Conservation (phyloP, 2,329 filamentous ascomycete species). For the Drechslerella stenobrocha region DNA sequence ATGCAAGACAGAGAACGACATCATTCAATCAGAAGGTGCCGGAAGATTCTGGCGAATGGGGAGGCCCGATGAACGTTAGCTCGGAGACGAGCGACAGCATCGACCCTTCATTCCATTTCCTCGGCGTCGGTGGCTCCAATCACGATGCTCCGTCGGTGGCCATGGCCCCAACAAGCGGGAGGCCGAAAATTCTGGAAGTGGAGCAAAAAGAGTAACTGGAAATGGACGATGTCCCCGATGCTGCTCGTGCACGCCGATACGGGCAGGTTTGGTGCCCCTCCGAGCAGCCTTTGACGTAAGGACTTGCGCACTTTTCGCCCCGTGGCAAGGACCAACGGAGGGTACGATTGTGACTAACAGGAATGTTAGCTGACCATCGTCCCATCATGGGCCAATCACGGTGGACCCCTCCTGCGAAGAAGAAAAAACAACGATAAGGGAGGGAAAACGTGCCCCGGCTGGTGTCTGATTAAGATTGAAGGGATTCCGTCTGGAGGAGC, state of each 20-base stretch:
- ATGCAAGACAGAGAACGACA: slow-evolving; percentile 26
- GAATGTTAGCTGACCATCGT: slow-evolving; percentile 21
- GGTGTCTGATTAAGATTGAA: slow-evolving; percentile 49
- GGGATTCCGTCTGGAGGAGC: slow-evolving; percentile 49
- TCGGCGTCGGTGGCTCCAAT: slow-evolving; percentile 45
- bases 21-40: slow-evolving; percentile 24
- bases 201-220: neutral
- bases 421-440: slow-evolving; percentile 24
- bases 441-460: slow-evolving; percentile 35
- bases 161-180: slow-evolving; percentile 45
- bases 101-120: slow-evolving; percentile 42
- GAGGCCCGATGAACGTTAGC: slow-evolving; percentile 21
- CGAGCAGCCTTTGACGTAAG: slow-evolving; percentile 45
- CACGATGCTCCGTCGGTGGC: slow-evolving; percentile 23
- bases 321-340: slow-evolving; percentile 33
- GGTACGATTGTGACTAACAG: slow-evolving; percentile 23
- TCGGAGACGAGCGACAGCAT: slow-evolving; percentile 30
- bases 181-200: slow-evolving; percentile 49
- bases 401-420: slow-evolving; percentile 15
- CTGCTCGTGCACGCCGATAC: slow-evolving; percentile 6
- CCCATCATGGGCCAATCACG: slow-evolving; percentile 42
- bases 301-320: slow-evolving; percentile 9
- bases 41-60: slow-evolving; percentile 42
- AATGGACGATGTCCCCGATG: neutral
- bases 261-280: slow-evolving; percentile 15